Base-by-base conservation (phyloP, 2,329 filamentous ascomycete species). In the Sclerotinia spermophila region DNA sequence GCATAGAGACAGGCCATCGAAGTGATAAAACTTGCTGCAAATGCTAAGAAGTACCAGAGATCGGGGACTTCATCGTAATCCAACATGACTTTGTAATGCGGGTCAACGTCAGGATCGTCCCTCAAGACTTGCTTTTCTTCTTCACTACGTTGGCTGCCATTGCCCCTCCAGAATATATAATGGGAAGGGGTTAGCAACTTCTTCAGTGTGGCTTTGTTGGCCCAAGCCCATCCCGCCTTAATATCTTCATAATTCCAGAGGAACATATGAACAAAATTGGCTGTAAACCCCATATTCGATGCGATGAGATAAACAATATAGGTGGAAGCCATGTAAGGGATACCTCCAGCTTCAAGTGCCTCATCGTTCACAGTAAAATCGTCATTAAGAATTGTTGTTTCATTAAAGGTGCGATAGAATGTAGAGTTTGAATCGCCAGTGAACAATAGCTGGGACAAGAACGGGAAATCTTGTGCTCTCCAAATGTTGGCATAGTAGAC, bases 31-130 rank as follows among this genome's bases (percentile, higher is more conserved):
- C 86, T 85, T 69, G 82, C 35, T 6, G 82, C 71, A 15, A 71
- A 68, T 35, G 38, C 69, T 30, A 85, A 82, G 27, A 87, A 80
- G 70, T 87, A 89, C 87, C 87, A 89, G 84, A 85, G 88, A 59
- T 85, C 77, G 0, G 87, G 87, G 0, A 83, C 84, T 59, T 85
- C 81, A 72, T 83, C 82, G 77, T 88, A 89, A 48, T 82, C 81
- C 30, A 75, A 55, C 81, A 83, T 83, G 53, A 81, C 70, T 60
- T 77, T 79, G 75, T 82, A 83, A 73, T 84, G 82, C 5, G 82
- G 82, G 69, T 84, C 83, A 51, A 76, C 69, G 24, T 65, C 67
- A 3, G 72, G 73, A 55, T 75, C 69, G 24, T 68, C 53, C 24
- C 72, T 68, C 15, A 73, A 33, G 17, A 71, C 60, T 33, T 73